These are phyloP conservation scores for Fusarium dlaminii DNA, from an alignment of 2,329 filamentous ascomycete species.

Conservation along the genomic window DNA sequence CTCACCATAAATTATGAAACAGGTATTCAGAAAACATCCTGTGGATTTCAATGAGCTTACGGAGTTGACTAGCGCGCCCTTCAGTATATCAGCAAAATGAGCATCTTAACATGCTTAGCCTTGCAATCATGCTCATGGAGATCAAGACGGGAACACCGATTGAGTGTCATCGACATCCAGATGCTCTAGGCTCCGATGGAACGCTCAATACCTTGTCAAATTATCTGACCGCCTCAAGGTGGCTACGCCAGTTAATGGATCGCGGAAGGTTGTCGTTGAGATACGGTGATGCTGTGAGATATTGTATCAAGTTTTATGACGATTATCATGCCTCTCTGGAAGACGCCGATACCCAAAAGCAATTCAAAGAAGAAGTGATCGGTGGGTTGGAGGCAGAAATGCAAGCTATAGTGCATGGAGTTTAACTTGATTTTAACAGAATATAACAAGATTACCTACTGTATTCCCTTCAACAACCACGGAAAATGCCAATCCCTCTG, in stretches of 20 bases:
- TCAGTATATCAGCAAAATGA: not conserved
- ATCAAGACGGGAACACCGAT: not conserved
- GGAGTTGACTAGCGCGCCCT: not conserved
- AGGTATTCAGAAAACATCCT: not conserved
- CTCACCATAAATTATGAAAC: not conserved
- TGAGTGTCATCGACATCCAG: not conserved
- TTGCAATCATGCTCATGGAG: not conserved
- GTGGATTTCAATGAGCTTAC: not conserved
- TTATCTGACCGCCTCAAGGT: not conserved
- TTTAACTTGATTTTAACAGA: not conserved
- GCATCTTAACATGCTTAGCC: not conserved
- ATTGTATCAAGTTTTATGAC: not conserved
- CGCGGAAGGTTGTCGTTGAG: not conserved
- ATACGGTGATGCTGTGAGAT: not conserved
- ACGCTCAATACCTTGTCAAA: rapidly evolving
- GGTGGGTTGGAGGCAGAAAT: not conserved
- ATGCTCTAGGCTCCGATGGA: rapidly evolving
- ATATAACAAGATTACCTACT: not conserved
- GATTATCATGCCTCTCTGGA: not conserved
- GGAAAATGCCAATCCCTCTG: not conserved
- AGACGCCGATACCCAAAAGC: not conserved
- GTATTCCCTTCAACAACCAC: rapidly evolving
- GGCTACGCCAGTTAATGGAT: rapidly evolving
- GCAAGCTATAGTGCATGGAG: not conserved
- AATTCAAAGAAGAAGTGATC: not conserved